Percentiles rank a stretch among this genome's conserved stretches.
phyloP scores from a whole-genome alignment of 345 rosid genomes.

The Syzygium aqueum region DNA sequence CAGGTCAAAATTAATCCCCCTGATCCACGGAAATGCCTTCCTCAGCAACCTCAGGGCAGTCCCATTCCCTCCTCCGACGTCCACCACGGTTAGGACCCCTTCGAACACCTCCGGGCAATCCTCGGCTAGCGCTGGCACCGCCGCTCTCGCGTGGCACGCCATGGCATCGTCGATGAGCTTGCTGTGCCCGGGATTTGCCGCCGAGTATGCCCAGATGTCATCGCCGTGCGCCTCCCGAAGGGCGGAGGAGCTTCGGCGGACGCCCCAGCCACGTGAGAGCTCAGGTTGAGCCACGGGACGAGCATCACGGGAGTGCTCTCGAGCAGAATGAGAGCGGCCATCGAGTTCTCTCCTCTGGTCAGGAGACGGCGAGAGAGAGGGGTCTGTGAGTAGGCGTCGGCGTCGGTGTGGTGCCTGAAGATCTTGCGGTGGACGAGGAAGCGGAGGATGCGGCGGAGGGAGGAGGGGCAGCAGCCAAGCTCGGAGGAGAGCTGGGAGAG shows the following conservation, averaged over 20 bases:
- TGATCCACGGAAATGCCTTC: conserved; percentile 49
- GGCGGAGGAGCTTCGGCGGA: conserved; percentile 11
- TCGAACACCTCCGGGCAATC: conserved; percentile 45
- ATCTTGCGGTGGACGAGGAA: conserved; percentile 41
- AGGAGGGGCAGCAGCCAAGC: conserved; percentile 36
- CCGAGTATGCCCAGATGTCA: conserved; percentile 40
- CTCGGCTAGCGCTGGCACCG: conserved; percentile 20
- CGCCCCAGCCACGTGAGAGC: conserved; percentile 17
- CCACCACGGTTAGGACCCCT: conserved; percentile 45
- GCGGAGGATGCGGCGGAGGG: conserved; percentile 55
- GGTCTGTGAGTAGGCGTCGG: conserved; percentile 27
- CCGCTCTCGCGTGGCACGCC: conserved; percentile 46
- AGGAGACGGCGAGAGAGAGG: conserved; percentile 54
- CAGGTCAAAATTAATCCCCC: conserved; percentile 64
- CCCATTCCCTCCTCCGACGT: conserved; percentile 72
- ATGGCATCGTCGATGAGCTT: conserved; percentile 46
- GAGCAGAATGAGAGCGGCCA: conserved; percentile 31
- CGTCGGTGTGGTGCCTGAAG: conserved; percentile 20
- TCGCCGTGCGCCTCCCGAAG: conserved; percentile 39
- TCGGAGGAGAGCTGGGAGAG: conserved; percentile 39
- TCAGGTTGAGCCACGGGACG: conserved; percentile 49
- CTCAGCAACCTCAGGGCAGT: conserved; percentile 36
- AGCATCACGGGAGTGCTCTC: conserved; percentile 45
- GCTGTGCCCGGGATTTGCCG: conserved; percentile 21
- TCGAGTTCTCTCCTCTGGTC: conserved; percentile 20